Evolutionary conservation across 1,284 basidiomycete genomes (phyloP), one percentile per base, ranked within the genome.

Genomic region (Athelia sp.): DNA sequence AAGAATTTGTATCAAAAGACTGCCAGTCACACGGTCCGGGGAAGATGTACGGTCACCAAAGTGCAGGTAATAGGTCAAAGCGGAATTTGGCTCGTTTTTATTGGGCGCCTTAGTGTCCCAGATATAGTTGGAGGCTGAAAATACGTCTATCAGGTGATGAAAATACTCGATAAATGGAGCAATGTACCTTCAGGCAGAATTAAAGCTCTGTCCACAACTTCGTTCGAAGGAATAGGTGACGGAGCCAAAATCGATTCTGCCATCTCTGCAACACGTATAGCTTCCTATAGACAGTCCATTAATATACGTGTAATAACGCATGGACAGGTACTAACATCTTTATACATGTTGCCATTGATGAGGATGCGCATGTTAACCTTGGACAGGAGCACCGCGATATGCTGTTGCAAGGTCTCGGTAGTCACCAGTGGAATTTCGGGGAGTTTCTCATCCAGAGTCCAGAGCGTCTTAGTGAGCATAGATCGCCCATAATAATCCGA

Each of bases 71-170:
- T 94, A 95, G 2, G 84, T 82, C 54, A 96, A 64, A 17, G 86
- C 80, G 15, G 87, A 91, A 72, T 99, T 99, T 46, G 87, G 73
- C 68, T 99, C 91, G 58, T 90, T 84, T 3, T 83, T 76, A 66
- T 99, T 98, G 14, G 83, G 82, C n/a, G 97, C 84, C 0, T 77
- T 72, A 9, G 80, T 63, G 14, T 80, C 73, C 78, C 84, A 90
- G 46, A 87, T 74, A 58, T 79, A 77, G 65, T 96, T 87, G 50
- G 81, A 82, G 32, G 76, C 85, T 92, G 58, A 15, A 47, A 29
- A 53, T 50, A 44, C 26, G 26, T 4, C 26, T n/a, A 24, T 23
- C n/a, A 38, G 40, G 44, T n/a, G 19, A 17, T 13, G 42, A 45
- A 50, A 46, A 29, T 22, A 42, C 47, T 22, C 14, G 17, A 31